These are phyloP conservation scores for Ogataea paraovalis DNA, from an alignment of 805 yeast species.

Conservation along the genomic window DNA sequence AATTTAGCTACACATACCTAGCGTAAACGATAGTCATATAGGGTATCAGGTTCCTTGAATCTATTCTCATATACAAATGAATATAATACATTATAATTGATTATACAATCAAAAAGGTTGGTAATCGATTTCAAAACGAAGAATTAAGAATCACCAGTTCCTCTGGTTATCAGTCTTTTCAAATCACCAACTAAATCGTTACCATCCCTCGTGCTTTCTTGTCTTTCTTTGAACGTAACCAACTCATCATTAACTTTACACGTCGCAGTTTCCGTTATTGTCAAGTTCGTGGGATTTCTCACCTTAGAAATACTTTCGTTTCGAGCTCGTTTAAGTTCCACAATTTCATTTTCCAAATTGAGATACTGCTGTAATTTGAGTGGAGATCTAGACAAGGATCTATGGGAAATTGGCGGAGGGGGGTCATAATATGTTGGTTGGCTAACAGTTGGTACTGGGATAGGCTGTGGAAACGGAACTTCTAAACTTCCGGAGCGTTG, in stretches of 20 bases:
- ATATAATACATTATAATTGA: background rate
- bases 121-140: too few species aligned
- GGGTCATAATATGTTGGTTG: background rate
- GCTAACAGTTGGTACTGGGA: background rate
- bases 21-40: too few species aligned
- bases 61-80: background rate
- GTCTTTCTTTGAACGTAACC: conserved; percentile 13
- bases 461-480: background rate
- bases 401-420: background rate
- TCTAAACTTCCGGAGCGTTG: background rate
- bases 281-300: conserved; percentile 20
- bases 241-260: conserved; percentile 14
- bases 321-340: conserved; percentile 20
- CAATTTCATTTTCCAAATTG: conserved; percentile 23
- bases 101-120: too few species aligned
- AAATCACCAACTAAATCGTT: conserved; percentile 7
- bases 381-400: conserved; percentile 10
- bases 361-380: conserved; percentile 26
- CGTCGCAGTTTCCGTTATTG: conserved; percentile 15
- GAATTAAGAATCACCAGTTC: background rate
- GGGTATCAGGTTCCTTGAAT: too few species aligned
- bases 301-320: conserved; percentile 16
- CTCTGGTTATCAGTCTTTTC: conserved; percentile 7
- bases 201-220: conserved; percentile 3
- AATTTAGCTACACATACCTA: too few species aligned